Evolutionary conservation across 2,329 filamentous ascomycete species (phyloP).

Genomic region (Neofusicoccum parvum): DNA sequence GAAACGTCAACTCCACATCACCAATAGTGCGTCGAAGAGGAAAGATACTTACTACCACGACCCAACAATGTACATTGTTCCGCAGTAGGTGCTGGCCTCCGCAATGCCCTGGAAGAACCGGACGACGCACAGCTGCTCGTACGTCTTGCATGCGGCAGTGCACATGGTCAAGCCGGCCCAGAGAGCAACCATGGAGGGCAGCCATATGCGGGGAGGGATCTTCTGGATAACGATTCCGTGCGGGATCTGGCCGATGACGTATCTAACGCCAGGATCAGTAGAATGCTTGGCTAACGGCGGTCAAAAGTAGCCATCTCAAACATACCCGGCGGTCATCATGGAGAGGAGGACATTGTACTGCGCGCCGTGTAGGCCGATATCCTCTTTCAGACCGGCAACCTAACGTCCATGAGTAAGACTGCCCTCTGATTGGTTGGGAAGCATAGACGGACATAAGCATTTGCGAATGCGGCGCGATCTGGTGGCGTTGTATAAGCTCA

Average conservation of each 20-base stretch:
- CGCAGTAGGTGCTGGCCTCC: slow-evolving; percentile 33
- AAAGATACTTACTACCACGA: slow-evolving; percentile 32
- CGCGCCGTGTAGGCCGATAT: slow-evolving; percentile 29
- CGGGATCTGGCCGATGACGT: slow-evolving; percentile 33
- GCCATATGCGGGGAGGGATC: slow-evolving; percentile 32
- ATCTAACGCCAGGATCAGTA: slow-evolving; percentile 2
- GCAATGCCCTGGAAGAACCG: slow-evolving; percentile 34
- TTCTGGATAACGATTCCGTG: slow-evolving; percentile 35
- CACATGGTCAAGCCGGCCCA: slow-evolving; percentile 36
- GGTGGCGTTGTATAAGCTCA: slow-evolving; percentile 7
- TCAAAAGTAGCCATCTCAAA: neutral
- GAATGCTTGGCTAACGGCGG: neutral
- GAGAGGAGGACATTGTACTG: slow-evolving; percentile 34
- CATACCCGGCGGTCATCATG: slow-evolving; percentile 34
- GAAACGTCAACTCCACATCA: no score
- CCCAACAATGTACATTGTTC: slow-evolving; percentile 35
- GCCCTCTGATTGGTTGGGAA: neutral
- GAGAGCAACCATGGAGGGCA: slow-evolving; percentile 32
- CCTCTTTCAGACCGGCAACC: slow-evolving; percentile 34
- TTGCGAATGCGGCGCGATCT: slow-evolving; percentile 33
- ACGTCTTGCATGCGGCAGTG: slow-evolving; percentile 32
- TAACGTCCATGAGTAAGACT: neutral
- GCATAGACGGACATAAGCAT: slow-evolving; percentile 31
- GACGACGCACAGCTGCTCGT: slow-evolving; percentile 31
- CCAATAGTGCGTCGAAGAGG: no score